phyloP scores from a whole-genome alignment of 345 rosid species.

The Noccaea bulbosa region DNA sequence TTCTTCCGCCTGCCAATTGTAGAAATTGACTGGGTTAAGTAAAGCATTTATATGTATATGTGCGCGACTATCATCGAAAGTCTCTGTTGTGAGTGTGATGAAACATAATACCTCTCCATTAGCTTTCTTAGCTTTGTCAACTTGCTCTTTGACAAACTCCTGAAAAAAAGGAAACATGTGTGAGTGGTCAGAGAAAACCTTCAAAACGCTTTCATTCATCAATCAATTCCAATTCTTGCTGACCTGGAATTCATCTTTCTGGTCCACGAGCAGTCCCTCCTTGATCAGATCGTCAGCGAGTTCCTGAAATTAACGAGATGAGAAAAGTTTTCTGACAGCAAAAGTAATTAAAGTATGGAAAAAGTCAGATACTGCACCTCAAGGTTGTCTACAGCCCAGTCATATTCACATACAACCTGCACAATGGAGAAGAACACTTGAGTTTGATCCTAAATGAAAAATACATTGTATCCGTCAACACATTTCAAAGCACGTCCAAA shows the following conservation, averaged over 20 bases:
- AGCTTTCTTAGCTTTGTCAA: slow-evolving; percentile 65
- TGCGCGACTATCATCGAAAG: background rate
- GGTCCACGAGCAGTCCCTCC: slow-evolving; percentile 58
- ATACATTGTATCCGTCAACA: background rate
- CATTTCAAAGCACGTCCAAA: slow-evolving; percentile 13
- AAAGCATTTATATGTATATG: background rate
- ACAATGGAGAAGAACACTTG: slow-evolving; percentile 29
- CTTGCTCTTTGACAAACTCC: slow-evolving; percentile 74
- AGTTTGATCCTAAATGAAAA: slow-evolving; percentile 10
- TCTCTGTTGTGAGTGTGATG: background rate
- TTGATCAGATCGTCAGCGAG: slow-evolving; percentile 59
- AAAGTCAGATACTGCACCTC: slow-evolving; percentile 57
- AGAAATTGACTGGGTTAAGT: too few species aligned
- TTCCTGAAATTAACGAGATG: slow-evolving; percentile 50
- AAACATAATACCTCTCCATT: slow-evolving; percentile 60
- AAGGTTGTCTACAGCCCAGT: slow-evolving; percentile 68
- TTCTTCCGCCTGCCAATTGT: slow-evolving; percentile 63
- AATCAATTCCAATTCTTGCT: slow-evolving; percentile 5
- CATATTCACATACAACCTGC: slow-evolving; percentile 80
- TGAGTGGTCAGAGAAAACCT: background rate
- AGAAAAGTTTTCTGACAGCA: background rate
- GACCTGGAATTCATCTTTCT: slow-evolving; percentile 76
- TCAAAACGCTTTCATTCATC: slow-evolving; percentile 5
- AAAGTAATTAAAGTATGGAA: background rate
- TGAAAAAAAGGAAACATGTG: slow-evolving; percentile 25